phyloP scores from a whole-genome alignment of 2,329 filamentous ascomycete genomes.

The Ceratocystis lukuohia region DNA sequence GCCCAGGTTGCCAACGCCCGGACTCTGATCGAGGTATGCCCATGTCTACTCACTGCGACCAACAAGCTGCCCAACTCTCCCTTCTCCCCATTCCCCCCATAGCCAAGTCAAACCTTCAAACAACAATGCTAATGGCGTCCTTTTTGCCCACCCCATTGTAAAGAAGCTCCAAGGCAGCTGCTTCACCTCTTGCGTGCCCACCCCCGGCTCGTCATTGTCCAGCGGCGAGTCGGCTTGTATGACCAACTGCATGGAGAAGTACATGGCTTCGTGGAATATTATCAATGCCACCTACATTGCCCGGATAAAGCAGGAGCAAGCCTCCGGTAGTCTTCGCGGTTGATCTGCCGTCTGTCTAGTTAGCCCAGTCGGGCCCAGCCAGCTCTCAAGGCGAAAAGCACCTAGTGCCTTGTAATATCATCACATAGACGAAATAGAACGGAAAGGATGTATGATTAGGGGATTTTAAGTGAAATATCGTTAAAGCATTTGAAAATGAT shows the following conservation, averaged over 20 bases:
- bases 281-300: slow-evolving; percentile 56
- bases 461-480: slow-evolving; percentile 1
- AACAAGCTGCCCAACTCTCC: no score
- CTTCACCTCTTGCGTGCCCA: slow-evolving; percentile 63
- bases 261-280: slow-evolving; percentile 67
- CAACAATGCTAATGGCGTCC: neutral
- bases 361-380: neutral
- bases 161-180: slow-evolving; percentile 73
- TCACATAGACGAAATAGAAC: slow-evolving; percentile 6
- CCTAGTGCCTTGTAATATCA: slow-evolving; percentile 8
- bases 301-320: slow-evolving; percentile 46
- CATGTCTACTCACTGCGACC: neutral
- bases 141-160: neutral
- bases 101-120: neutral
- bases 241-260: slow-evolving; percentile 71
- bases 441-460: slow-evolving; percentile 7
- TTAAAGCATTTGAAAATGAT: neutral
- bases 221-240: slow-evolving; percentile 57
- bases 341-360: neutral
- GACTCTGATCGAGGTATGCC: slow-evolving; percentile 52
- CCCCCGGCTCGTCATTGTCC: slow-evolving; percentile 53
- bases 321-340: slow-evolving; percentile 22
- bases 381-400: neutral
- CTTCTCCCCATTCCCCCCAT: neutral
- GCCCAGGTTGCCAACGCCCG: slow-evolving; percentile 54